A percentile compares a stretch with the other conserved stretches of the same genome.
phyloP scores from a whole-genome alignment of 208 protist genomes.

The Wallacemonas rigidus region DNA sequence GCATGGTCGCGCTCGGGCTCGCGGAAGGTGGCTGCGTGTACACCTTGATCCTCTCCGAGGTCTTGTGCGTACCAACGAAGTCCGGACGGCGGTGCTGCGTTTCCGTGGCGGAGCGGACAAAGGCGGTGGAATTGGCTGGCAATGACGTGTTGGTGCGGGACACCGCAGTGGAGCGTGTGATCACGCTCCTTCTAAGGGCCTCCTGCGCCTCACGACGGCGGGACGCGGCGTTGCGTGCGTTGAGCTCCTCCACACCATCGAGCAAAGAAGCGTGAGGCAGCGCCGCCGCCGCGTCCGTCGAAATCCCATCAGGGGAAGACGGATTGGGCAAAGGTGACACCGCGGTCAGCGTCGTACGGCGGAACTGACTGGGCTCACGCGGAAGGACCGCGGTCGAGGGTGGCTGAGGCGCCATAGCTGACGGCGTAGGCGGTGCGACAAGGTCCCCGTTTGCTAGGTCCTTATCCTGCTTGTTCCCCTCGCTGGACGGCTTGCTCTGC shows the following conservation, averaged over 20 bases:
- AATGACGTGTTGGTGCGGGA: not conserved
- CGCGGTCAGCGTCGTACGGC: not conserved
- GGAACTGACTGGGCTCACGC: not conserved
- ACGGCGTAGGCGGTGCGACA: not conserved
- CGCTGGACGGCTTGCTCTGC: not conserved
- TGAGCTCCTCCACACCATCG: conserved; percentile 5
- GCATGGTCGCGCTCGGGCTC: conserved; percentile 12
- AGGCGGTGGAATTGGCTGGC: not conserved
- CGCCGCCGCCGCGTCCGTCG: not conserved
- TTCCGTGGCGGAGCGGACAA: conserved; percentile 2
- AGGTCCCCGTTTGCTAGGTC: conserved; percentile 12
- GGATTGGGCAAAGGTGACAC: not conserved
- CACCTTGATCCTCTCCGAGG: conserved; percentile 10
- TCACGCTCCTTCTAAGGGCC: not conserved
- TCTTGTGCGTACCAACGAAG: not conserved
- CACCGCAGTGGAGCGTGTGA: not conserved
- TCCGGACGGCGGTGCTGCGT: conserved; percentile 2
- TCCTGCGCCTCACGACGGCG: conserved; percentile 12
- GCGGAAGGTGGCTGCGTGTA: conserved; percentile 12
- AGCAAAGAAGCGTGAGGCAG: not conserved
- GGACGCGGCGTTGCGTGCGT: conserved; percentile 9
- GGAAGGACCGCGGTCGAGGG: not conserved
- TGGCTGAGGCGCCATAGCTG: not conserved
- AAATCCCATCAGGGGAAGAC: not conserved
- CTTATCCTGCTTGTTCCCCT: not conserved